Base-by-base conservation (phyloP, 2,329 filamentous ascomycete species). In the Fusarium subglutinans region DNA sequence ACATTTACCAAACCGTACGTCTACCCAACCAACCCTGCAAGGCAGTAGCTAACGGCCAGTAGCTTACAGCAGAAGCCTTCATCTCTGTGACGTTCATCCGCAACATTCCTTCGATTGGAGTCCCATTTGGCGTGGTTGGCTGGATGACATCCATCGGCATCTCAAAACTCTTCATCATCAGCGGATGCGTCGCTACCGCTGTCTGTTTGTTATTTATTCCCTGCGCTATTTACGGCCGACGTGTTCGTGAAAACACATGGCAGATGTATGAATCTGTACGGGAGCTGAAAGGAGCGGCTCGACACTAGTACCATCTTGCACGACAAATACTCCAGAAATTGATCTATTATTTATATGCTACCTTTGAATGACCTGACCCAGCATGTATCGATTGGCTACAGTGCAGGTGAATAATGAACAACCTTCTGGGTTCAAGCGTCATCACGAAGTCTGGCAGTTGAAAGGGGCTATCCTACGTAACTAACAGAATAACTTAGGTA, bases 91-190 rank as follows among this genome's bases (percentile, higher is more conserved):
- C 80, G 1, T 81, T 82, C 20, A 67, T 81, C 10, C 80, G 81
- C 12, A 82, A 82, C 51, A 73, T 74, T 2, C 57, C 78, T 22
- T 77, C 77, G 8, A 77, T 82, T 7, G 77, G 75, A 1, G 57
- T 81, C 0, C 77, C 80, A 0, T 82, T 81, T 14, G 72, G 75
- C 0, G 61, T 82, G 3, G 74, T 76, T 0, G 76, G 78, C 1
- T 82, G 81, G 81, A 77, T 81, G 48, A 38, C 63, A 13, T 72
- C 48, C 15, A 80, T 82, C 69, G 77, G 81, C 3, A 60, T 82
- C 8, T 69, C 62, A 2, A 77, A 77, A 13, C 76, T 82, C 41
- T 81, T 76, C 20, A 77, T 80, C 14, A 63, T 78, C 11, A 72
- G 69, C 12, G 80, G 75, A 1, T 69, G 51, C n/a, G 64, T 81